Base-by-base conservation (phyloP, 805 yeast species). In the Sugiyamaella lignohabitans region DNA sequence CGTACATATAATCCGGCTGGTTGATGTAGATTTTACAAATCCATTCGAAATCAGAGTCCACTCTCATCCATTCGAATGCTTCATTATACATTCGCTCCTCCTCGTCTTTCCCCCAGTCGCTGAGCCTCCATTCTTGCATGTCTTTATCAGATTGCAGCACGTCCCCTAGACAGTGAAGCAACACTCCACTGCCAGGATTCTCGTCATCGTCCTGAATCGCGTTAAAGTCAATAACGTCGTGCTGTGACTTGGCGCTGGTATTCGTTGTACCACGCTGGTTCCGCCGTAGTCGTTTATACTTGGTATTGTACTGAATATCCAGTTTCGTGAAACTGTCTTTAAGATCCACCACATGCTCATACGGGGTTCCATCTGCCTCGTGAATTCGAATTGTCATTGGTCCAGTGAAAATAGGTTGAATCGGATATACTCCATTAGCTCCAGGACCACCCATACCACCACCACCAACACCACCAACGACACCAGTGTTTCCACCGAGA, bases 1-100 rank as follows among this genome's bases (percentile, higher is more conserved):
- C 85, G 61, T 77, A 93, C 97, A 93, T 93, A 59, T 87, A 84
- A 57, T 88, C 97, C 0, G 96, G 95, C 64, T 89, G 96, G 55
- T 82, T 86, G 29, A 93, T 78, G 49, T 79, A 74, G 19, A 87
- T 71, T 54, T 77, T 78, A 50, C 95, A 87, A 42, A 93, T 83
- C 99, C 99, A 93, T 63, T 93, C 98, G 58, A 83, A 85, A 63
- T 93, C 99, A 0, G 97, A 89, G 66, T 93, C 99, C n/a, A 91
- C 86, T 56, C 99, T 73, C 34, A 93, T 74, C 99, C 99, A 93
- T 59, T 93, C 98, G 65, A 88, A 93, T 0, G 96, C 96, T 57
- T 91, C 97, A 56, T 78, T 80, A 19, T 77, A 72, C 69, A 78
- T 72, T 36, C 69, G 68, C 37, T 82, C 88, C 49, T 81, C 89